Evolutionary conservation across 371 early-diverging fungal species (phyloP).

Genomic region (Racocetra persica): DNA sequence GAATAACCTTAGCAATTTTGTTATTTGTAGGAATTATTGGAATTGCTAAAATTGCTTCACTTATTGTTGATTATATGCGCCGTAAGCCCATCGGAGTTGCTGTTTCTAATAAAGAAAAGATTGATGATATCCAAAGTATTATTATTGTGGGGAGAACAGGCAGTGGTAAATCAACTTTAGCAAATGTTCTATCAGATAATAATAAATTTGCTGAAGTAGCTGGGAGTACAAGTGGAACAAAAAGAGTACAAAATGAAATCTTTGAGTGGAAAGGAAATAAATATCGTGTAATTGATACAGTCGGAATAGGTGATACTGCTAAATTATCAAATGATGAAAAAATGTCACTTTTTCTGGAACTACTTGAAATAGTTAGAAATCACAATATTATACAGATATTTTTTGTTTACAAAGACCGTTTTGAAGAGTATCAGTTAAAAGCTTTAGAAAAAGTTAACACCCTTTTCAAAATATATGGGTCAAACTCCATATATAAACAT

Average conservation of each 20-base stretch:
- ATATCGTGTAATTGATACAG: constrained; percentile 23
- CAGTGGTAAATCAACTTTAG: constrained; percentile 9
- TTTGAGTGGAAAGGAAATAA: neutral
- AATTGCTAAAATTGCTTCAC: too few relatives aligned
- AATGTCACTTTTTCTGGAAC: neutral
- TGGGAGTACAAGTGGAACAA: neutral
- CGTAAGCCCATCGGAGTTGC: too few relatives aligned
- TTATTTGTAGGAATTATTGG: too few relatives aligned
- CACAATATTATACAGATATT: neutral
- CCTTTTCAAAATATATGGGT: neutral
- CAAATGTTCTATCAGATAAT: neutral
- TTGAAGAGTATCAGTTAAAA: neutral
- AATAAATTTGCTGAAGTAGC: neutral
- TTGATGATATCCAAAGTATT: neutral
- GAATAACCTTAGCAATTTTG: too few relatives aligned
- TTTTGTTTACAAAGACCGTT: neutral
- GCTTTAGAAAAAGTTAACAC: neutral
- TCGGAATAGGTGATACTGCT: constrained; percentile 21
- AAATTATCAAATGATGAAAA: constrained; percentile 4
- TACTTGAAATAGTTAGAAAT: neutral
- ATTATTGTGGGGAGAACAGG: constrained; percentile 18
- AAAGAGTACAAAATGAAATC: neutral
- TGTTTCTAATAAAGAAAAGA: too few relatives aligned
- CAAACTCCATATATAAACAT: too few relatives aligned
- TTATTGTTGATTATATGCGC: too few relatives aligned